Evolutionary conservation across 129 eudicot genomes (phyloP).

Genomic region (Saussurea involucrata): DNA sequence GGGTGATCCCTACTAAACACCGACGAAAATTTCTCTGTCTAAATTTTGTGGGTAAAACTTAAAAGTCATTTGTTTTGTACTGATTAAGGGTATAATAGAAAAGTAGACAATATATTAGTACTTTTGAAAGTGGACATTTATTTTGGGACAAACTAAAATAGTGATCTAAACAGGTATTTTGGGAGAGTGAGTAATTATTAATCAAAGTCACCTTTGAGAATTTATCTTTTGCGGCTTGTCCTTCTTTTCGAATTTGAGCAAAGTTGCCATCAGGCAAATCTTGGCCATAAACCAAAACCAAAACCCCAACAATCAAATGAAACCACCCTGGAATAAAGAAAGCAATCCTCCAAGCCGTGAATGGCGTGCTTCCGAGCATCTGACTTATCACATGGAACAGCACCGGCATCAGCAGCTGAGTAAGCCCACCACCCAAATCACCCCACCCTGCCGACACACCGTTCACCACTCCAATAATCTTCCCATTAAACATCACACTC

Average conservation of each 20-base stretch:
- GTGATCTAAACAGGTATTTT: too few species aligned
- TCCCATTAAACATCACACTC: slow-evolving; percentile 35
- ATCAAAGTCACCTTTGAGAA: slow-evolving; percentile 14
- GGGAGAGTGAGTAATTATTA: too few species aligned
- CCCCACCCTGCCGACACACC: slow-evolving; percentile 40
- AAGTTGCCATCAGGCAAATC: slow-evolving; percentile 42
- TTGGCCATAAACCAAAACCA: slow-evolving; percentile 28
- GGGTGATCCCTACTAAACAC: too few species aligned
- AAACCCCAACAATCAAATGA: slow-evolving; percentile 21
- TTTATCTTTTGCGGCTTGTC: slow-evolving; percentile 16
- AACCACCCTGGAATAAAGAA: slow-evolving; percentile 26
- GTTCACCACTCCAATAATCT: slow-evolving; percentile 29
- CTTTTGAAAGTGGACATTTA: too few species aligned
- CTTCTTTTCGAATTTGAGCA: slow-evolving; percentile 19
- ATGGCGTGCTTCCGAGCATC: slow-evolving; percentile 15
- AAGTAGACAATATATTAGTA: too few species aligned
- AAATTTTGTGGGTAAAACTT: too few species aligned
- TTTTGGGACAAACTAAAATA: too few species aligned
- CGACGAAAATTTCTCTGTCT: too few species aligned
- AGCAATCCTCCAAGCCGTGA: slow-evolving; percentile 33
- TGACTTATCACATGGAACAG: slow-evolving; percentile 4
- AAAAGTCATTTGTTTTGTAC: too few species aligned
- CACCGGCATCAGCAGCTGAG: slow-evolving; percentile 34
- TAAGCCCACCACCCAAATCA: slow-evolving; percentile 23
- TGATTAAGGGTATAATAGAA: too few species aligned